Base-by-base conservation (phyloP, 1,284 basidiomycete species). In the Cryptococcus sp. region DNA sequence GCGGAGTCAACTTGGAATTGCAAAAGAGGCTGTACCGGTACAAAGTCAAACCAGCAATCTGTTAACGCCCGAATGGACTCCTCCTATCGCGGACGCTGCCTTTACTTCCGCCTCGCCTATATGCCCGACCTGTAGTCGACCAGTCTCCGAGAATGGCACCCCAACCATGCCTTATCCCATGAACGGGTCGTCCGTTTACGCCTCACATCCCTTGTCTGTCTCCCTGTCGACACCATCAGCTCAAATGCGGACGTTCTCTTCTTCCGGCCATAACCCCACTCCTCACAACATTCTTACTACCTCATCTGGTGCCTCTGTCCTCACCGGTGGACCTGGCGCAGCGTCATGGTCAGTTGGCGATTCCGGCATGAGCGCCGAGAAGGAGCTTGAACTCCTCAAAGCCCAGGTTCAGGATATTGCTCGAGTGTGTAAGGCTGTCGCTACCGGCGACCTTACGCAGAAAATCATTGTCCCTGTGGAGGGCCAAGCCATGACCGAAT, bases 381-480 rank as follows among this genome's bases (percentile, higher is more conserved):
- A 92, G 78, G 91, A 93, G 77, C 82, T 93, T 53, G 84, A 85
- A 67, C 78, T 92, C 51, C 83, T 94, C 55, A 91, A 92, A 78
- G 89, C 89, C 20, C 91, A 93, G 80, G 90, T 94, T 1, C 88
- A 91, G 80, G 91, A 94, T 74, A 90, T 91, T 67, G 88, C 89
- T 45, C 84, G 93, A 41, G 94, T 98, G 35, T 97, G 94, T 80
- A 56, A 81, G 77, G 94, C 94, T 20, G 94, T 99, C 65, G 95
- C 95, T 0, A 84, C 87, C 22, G 94, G 94, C 35, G 95, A 99
- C 77, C 80, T 99, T 65, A 90, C 88, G 47, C 91, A 97, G 81
- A 95, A 96, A 82, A 96, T 99, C 66, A 94, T 91, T 45, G 93
- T 97, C 6, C 90, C 89, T 35, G 95, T 97, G 6, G 91, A 97